Base-by-base conservation (phyloP, 108 stramenopile genomes). In the Skeletonema tropicum region DNA sequence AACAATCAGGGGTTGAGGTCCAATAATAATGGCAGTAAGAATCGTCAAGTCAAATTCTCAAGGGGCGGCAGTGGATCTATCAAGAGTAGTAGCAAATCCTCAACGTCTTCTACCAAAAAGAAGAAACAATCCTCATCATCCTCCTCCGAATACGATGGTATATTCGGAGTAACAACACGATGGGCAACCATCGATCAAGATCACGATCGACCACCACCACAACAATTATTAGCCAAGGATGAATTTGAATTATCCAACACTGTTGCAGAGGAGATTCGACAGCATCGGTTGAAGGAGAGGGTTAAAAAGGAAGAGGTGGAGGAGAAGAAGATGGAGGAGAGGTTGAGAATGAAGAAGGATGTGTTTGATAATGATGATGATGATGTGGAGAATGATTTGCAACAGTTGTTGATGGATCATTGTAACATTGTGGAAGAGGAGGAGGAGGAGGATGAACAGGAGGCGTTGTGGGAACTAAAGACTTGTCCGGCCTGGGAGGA, bases 171-270 rank as follows among this genome's bases (percentile, higher is more conserved):
- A n/a, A 80, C 79, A 0, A 74, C 79, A 21, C 72, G 79, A 25
- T 80, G 79, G 79, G 61, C 79, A 5, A 38, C 62, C 25, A 67
- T 64, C 12, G 29, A 26, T 45, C 11, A 26, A 17, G 52, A 42
- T 14, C 73, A 80, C 12, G 17, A 66, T 29, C 19, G 25, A 61
- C 66, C 73, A 36, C 74, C 79, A 9, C 71, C 79, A 23, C 33
- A 21, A 23, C 33, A 21, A 23, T 23, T 55, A 2, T 0, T 61
- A n/a, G n/a, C n/a, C 46, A 42, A 70, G 55, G 73, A 80, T 9
- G 79, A 80, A 74, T 80, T 73, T 68, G 36, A 73, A 10, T 63
- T 70, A 62, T 63, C 58, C 0, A 49, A 66, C n/a, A 64, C 62
- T 6, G 9, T 80, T 25, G 62, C 57, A 6, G 66, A 73, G 8